These are phyloP conservation scores for Talaromyces stipitatus DNA, from an alignment of 495 filamentous ascomycete species.

Conservation along the genomic window DNA sequence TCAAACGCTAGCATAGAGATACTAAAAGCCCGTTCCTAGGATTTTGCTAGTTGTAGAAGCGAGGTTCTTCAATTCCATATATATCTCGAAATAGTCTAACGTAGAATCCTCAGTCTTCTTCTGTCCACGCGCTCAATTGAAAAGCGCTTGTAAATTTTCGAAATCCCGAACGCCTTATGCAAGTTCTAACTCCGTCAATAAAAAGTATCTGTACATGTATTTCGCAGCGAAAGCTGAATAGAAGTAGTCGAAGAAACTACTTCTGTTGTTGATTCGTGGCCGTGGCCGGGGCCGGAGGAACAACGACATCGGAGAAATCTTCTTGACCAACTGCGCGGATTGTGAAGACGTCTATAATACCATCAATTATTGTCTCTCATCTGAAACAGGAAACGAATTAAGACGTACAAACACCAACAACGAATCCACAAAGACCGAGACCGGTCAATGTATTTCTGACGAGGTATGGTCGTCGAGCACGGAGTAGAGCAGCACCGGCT, in stretches of 20 bases:
- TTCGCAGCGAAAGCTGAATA: background rate
- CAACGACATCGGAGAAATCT: conserved; percentile 87
- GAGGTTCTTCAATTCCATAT: too few relatives aligned
- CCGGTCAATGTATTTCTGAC: conserved; percentile 81
- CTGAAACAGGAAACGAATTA: background rate
- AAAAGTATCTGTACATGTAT: background rate
- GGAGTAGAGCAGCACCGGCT: conserved; percentile 75
- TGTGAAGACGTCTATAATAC: conserved; percentile 68
- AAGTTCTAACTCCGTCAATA: background rate
- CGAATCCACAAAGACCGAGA: conserved; percentile 56
- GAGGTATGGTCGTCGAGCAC: conserved; percentile 85
- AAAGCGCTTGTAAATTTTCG: background rate
- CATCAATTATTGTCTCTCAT: background rate
- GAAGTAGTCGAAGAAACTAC: background rate
- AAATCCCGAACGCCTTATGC: background rate
- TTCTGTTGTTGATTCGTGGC: conserved; percentile 13
- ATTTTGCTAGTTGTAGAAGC: too few relatives aligned
- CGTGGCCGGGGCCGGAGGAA: conserved; percentile 59
- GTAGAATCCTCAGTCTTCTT: too few relatives aligned
- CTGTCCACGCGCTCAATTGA: background rate
- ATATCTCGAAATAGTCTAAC: too few relatives aligned
- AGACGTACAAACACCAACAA: conserved; percentile 72
- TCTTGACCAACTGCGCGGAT: conserved; percentile 88
- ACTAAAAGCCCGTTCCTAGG: too few relatives aligned
- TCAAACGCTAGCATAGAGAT: too few relatives aligned